These are phyloP conservation scores for Mrakia frigida DNA, from an alignment of 768 basidiomycete genomes.

Conservation along the genomic window DNA sequence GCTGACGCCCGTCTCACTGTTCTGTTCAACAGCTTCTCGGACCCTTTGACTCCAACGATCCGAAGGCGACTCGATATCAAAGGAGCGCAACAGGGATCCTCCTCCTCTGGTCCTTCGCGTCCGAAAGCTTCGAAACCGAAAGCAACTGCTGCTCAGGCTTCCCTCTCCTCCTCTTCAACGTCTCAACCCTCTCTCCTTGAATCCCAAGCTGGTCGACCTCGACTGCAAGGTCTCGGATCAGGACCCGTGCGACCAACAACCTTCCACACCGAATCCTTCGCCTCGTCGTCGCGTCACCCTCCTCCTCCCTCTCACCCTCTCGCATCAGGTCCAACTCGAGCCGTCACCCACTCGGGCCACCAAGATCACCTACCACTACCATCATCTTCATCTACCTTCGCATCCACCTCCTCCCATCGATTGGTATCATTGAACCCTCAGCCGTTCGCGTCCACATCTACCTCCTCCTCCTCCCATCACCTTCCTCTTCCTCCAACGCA, in stretches of 20 bases:
- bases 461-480: neutral
- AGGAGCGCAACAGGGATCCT: neutral
- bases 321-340: neutral
- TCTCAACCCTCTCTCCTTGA: neutral
- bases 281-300: conserved; percentile 5
- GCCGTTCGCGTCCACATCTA: neutral
- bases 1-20: conserved; percentile 12
- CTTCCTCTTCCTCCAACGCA: neutral
- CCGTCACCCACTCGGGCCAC: neutral
- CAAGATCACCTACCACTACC: neutral
- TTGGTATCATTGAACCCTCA: neutral
- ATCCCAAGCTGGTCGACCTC: neutral
- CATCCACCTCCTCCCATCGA: neutral
- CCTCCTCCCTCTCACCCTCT: neutral
- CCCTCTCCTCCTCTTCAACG: neutral
- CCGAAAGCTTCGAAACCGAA: conserved; percentile 4
- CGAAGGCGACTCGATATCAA: conserved; percentile 67
- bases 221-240: neutral
- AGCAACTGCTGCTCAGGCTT: neutral
- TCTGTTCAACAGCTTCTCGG: conserved; percentile 55
- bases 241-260: neutral
- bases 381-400: neutral
- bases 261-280: conserved; percentile 5
- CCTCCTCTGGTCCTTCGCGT: neutral
- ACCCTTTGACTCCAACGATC: conserved; percentile 67